phyloP scores from a whole-genome alignment of 352 stramenopile species.

The Phytophthora rubi region DNA sequence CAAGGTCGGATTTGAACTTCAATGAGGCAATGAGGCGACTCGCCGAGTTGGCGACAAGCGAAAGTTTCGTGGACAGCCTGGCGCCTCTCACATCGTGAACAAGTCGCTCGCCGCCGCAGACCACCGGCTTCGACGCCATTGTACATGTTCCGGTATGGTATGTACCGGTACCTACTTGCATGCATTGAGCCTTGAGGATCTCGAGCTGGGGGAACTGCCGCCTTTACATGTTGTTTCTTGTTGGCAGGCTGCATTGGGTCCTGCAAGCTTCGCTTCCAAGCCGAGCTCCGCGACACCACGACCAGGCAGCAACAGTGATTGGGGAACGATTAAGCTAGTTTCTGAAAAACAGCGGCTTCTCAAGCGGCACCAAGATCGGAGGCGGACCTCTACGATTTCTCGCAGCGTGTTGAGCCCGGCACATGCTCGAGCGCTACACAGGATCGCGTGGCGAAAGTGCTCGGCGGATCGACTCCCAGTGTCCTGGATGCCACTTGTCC shows the following conservation, averaged over 20 bases:
- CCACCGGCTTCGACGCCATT: constrained; percentile 16
- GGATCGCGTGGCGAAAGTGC: not conserved
- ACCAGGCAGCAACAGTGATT: constrained; percentile 11
- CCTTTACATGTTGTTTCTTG: constrained; percentile 17
- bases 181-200: constrained; percentile 18
- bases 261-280: not conserved
- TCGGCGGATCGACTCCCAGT: not conserved
- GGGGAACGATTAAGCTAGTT: constrained; percentile 29
- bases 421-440: not conserved
- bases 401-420: constrained; percentile 34
- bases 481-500: not conserved
- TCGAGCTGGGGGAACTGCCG: constrained; percentile 14
- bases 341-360: constrained; percentile 29
- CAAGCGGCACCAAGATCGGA: not conserved
- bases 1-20: too few relatives aligned
- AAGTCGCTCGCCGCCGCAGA: constrained; percentile 10
- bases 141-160: not conserved
- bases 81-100: constrained; percentile 14
- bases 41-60: constrained; percentile 23
- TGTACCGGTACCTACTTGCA: not conserved
- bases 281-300: constrained; percentile 18
- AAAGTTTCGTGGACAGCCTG: constrained; percentile 32
- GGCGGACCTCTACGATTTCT: constrained; percentile 29
- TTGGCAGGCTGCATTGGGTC: too few relatives aligned
- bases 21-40: too few relatives aligned